Conservation (phyloP, 768 basidiomycete genomes). For the Lentinula raphanica region DNA sequence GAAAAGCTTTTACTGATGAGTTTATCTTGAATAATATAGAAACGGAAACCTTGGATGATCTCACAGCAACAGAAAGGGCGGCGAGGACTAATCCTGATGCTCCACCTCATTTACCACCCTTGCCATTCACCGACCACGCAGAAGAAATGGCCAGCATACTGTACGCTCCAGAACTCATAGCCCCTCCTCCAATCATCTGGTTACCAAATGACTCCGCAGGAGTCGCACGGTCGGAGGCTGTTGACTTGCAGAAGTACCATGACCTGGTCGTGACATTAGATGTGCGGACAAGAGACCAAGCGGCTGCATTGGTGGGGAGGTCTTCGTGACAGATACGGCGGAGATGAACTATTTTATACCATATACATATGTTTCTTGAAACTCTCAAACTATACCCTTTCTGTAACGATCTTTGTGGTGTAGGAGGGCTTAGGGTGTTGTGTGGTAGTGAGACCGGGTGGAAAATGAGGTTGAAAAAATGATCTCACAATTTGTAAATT, state of each 20-base stretch:
- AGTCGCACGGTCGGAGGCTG: conserved; percentile 68
- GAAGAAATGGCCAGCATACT: conserved; percentile 74
- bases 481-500: neutral
- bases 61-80: conserved; percentile 72
- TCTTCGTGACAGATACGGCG: neutral
- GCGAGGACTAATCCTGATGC: conserved; percentile 72
- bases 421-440: neutral
- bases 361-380: neutral
- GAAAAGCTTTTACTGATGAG: neutral
- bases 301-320: neutral
- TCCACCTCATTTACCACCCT: conserved; percentile 63
- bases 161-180: conserved; percentile 78
- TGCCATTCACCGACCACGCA: conserved; percentile 70
- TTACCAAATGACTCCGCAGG: conserved; percentile 75
- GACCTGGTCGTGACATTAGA: conserved; percentile 66
- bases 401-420: too few species aligned
- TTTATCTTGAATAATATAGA: conserved; percentile 29
- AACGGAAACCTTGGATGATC: conserved; percentile 77
- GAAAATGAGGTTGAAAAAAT: neutral
- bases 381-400: neutral
- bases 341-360: neutral
- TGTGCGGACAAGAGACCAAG: conserved; percentile 32
- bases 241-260: conserved; percentile 73
- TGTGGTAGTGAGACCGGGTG: neutral
- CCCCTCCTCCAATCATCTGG: conserved; percentile 78